Percentiles rank a stretch among this genome's conserved stretches.
Conservation (phyloP, 768 basidiomycete species). For the Amyloporia xantha region DNA sequence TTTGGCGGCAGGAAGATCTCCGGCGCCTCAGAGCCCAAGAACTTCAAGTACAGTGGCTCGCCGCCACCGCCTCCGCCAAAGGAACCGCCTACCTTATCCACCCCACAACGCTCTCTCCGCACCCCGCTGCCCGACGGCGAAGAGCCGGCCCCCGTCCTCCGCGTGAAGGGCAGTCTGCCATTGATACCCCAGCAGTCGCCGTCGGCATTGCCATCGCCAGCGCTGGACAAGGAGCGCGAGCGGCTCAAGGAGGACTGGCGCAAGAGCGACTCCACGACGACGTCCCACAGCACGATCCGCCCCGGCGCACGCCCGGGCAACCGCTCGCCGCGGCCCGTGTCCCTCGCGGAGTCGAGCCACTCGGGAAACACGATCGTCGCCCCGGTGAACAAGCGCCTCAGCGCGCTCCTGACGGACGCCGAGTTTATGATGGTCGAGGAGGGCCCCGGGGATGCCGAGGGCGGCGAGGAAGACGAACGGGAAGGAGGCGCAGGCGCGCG, state of each 20-base stretch:
- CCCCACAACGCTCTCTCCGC: background rate
- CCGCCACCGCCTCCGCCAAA: slow-evolving; percentile 25
- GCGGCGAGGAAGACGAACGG: background rate
- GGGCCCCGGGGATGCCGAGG: slow-evolving; percentile 29
- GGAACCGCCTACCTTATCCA: background rate
- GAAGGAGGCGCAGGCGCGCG: background rate
- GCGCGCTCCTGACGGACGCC: slow-evolving; percentile 59
- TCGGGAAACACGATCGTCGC: slow-evolving; percentile 63
- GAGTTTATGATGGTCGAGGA: slow-evolving; percentile 66
- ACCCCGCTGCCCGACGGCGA: background rate
- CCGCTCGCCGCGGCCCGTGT: slow-evolving; percentile 60
- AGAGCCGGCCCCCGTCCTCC: background rate
- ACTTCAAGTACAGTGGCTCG: slow-evolving; percentile 7
- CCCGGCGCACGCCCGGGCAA: slow-evolving; percentile 36
- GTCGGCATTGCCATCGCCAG: slow-evolving; percentile 4
- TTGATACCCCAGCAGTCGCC: slow-evolving; percentile 1
- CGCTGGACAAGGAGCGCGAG: slow-evolving; percentile 22
- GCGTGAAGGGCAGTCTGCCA: background rate
- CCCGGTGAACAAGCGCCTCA: slow-evolving; percentile 57
- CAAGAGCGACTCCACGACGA: slow-evolving; percentile 77
- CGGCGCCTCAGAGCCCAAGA: background rate
- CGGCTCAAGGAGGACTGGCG: slow-evolving; percentile 65
- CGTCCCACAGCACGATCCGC: slow-evolving; percentile 63
- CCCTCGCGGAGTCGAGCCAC: slow-evolving; percentile 71
- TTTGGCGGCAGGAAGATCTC: slow-evolving; percentile 32